phyloP scores from a whole-genome alignment of 179 eudicot species.

The Drosera spatulata region DNA sequence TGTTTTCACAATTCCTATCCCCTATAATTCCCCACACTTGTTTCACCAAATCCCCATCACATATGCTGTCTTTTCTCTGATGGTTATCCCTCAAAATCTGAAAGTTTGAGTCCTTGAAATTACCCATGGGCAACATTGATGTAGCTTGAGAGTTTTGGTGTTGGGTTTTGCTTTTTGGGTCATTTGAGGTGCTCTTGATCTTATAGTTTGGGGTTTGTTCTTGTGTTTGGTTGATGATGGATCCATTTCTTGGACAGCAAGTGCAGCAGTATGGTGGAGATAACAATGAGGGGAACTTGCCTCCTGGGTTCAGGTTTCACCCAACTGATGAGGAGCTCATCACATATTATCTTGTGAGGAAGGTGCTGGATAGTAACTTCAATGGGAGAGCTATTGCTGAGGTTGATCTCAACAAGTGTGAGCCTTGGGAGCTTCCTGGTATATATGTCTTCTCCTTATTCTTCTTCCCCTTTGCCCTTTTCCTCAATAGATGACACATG shows the following conservation, averaged over 20 bases:
- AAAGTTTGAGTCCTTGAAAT: not conserved
- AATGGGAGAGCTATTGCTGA: constrained; percentile 15
- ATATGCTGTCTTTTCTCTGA: not conserved
- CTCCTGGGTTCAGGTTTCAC: constrained; percentile 88
- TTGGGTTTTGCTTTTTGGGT: not conserved
- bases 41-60: constrained; percentile 14
- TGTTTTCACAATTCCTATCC: not conserved
- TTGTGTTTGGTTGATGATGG: constrained; percentile 9
- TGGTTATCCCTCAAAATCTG: not conserved
- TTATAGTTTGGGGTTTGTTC: not conserved
- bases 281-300: constrained; percentile 31
- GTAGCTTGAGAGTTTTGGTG: not conserved
- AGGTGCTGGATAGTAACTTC: constrained; percentile 66
- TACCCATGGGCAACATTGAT: not conserved
- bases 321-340: constrained; percentile 95
- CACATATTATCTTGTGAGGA: constrained; percentile 72
- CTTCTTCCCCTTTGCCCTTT: too few species aligned
- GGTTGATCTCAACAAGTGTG: constrained; percentile 89
- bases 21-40: constrained; percentile 5
- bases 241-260: constrained; percentile 3
- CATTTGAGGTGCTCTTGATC: not conserved
- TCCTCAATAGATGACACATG: not conserved
- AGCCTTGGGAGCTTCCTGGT: constrained; percentile 98
- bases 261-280: not conserved
- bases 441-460: too few species aligned